These are phyloP conservation scores for Cystobasidium pallidum DNA, from an alignment of 1,284 basidiomycete genomes.

Conservation along the genomic window DNA sequence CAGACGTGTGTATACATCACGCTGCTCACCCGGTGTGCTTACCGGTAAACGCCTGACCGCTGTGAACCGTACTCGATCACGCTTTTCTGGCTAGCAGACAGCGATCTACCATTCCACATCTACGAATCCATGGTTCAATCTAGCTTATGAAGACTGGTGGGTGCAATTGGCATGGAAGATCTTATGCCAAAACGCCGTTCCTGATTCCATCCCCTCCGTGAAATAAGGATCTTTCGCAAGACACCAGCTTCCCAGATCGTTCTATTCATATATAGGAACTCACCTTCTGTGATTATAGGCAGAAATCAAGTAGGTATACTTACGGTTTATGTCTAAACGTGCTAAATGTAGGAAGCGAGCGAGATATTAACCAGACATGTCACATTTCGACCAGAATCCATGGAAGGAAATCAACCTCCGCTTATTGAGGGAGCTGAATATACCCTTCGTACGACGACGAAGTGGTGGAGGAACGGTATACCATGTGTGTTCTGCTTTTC, in stretches of 20 bases:
- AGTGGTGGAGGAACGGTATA: conserved; percentile 98
- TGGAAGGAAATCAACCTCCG: conserved; percentile 92
- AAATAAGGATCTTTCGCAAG: conserved; percentile 78
- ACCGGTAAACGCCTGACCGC: too few relatives aligned
- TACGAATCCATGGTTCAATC: conserved; percentile 86
- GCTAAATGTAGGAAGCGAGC: too few relatives aligned
- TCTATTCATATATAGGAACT: conserved; percentile 85
- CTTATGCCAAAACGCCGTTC: neutral
- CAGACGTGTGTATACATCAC: conserved; percentile 9
- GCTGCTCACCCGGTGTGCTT: too few relatives aligned
- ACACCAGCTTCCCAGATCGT: conserved; percentile 69
- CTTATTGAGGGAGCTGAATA: conserved; percentile 61
- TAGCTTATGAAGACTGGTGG: conserved; percentile 90
- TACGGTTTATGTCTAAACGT: neutral
- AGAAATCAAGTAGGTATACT: conserved; percentile 69
- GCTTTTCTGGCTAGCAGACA: conserved; percentile 12
- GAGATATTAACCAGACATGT: neutral
- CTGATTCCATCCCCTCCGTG: neutral
- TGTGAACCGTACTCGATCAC: too few relatives aligned
- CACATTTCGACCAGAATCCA: conserved; percentile 72
- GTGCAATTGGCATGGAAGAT: conserved; percentile 48
- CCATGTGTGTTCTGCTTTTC: conserved; percentile 69
- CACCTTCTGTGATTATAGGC: conserved; percentile 90
- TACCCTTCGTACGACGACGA: conserved; percentile 81
- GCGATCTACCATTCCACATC: conserved; percentile 78